Base-by-base conservation (phyloP, 2,329 filamentous ascomycete species). In the Chlorencoelia australis region DNA sequence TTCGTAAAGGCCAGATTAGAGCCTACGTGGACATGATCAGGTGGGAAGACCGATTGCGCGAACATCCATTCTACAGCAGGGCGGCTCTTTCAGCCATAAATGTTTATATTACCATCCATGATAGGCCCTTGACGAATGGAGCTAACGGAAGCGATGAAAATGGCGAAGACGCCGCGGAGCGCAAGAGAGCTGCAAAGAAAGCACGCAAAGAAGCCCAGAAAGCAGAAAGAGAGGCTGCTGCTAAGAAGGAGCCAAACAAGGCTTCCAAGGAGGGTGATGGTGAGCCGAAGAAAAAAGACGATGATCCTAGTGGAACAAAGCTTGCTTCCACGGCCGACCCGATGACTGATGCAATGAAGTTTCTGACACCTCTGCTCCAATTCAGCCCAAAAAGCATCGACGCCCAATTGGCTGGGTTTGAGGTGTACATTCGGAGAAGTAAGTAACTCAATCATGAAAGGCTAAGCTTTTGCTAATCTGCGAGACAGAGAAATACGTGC, bases 21-120 rank as follows among this genome's bases (percentile, higher is more conserved):
- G 84, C 91, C 1, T 98, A 98, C 56, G 68, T 98, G 26, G 88
- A 95, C 51, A 94, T 98, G 86, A 71, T 98, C 30, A 76, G 82
- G 50, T 98, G 91, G 93, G 89, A 96, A 58, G 88, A 98, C 56
- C 76, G 79, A 43, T 63, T 96, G 29, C 79, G 87, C 37, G 83
- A 94, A 51, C 91, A 98, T 58, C 91, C 91, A 1, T 95, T 94
- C 65, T 98, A 84, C 63, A 80, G 82, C 4, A 73, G 86, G 29
- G 83, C 85, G 32, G 89, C 91, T 1, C 66, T 94, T 16, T 77
- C 79, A 35, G 88, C 89, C 5, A 73, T 94, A 42, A 74, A 79
- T 43, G 69, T 93, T 20, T 96, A 95, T 58, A 57, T 94, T 18
- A 67, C 76, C 45, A 69, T 98, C 47, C 69, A 82, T 44, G 89